Conservation (phyloP, 2,329 filamentous ascomycete species). For the Rhinocladiella mackenziei region DNA sequence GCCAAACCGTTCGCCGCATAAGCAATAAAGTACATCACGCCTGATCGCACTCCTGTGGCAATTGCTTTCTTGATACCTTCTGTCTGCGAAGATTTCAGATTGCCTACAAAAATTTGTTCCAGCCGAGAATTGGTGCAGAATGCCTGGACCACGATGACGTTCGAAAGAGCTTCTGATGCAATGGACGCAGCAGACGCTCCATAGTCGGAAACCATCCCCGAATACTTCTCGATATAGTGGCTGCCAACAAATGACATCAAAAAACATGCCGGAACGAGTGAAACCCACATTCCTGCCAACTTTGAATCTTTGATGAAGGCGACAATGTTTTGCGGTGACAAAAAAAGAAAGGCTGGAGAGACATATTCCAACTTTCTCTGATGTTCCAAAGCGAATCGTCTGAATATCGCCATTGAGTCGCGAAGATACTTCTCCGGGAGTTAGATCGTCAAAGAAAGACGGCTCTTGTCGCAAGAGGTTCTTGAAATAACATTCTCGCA, state of each 20-base stretch:
- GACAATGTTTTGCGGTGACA: slow-evolving; percentile 47
- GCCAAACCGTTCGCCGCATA: slow-evolving; percentile 35
- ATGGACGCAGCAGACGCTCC: slow-evolving; percentile 56
- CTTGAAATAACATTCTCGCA: slow-evolving; percentile 49
- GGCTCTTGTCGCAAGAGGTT: slow-evolving; percentile 30
- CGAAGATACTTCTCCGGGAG: slow-evolving; percentile 47
- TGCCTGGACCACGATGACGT: slow-evolving; percentile 47
- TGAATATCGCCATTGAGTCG: slow-evolving; percentile 46
- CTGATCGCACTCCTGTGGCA: slow-evolving; percentile 33
- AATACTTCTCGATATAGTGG: slow-evolving; percentile 45
- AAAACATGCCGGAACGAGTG: slow-evolving; percentile 45
- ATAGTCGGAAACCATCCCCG: slow-evolving; percentile 45
- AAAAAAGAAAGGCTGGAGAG: slow-evolving; percentile 46
- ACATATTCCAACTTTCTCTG: slow-evolving; percentile 49
- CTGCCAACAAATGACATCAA: slow-evolving; percentile 45
- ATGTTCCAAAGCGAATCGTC: slow-evolving; percentile 46
- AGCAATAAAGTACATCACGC: slow-evolving; percentile 33
- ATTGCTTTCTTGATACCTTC: slow-evolving; percentile 34
- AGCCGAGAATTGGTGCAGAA: slow-evolving; percentile 54
- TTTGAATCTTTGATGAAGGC: slow-evolving; percentile 48
- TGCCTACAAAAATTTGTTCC: slow-evolving; percentile 31
- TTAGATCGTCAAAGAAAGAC: slow-evolving; percentile 36
- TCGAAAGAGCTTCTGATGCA: slow-evolving; percentile 52
- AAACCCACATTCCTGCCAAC: slow-evolving; percentile 45
- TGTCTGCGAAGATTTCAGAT: slow-evolving; percentile 30